Evolutionary conservation across 2,329 filamentous ascomycete species (phyloP), one percentile per base, ranked within the genome.

Genomic region (Hypoxylon sp.): DNA sequence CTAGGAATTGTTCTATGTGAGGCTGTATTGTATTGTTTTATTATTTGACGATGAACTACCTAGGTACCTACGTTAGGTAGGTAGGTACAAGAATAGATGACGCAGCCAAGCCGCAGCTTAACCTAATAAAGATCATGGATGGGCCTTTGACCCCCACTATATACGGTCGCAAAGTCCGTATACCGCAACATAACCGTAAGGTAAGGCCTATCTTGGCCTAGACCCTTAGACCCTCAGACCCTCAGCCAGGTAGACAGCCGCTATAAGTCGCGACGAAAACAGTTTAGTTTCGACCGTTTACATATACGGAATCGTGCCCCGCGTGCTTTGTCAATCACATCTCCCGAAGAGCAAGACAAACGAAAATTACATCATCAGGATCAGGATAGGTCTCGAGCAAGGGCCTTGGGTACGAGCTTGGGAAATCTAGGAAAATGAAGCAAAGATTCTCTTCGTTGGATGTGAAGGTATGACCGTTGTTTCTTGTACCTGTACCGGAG

Each of bases 391-490:
- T 44, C 32, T 46, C 7, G 28, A 15, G 15, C 11, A 39, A 17
- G 28, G 47, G 46, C 41, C 22, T 19, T 28, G 22, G n/a, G n/a
- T n/a, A n/a, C 30, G 22, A 19, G 22, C 15, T 26, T 39, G 6
- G 24, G 13, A 4, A 37, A 41, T 26, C 10, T 54, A 19, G 34
- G 6, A 59, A 64, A 46, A 87, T 87, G 84, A 87, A 87, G 77
- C 84, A 86, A 72, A 80, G 84, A 70, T 86, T 85, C 71, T 87
- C 84, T 28, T 86, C 84, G 47, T 75, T 86, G 49, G 84, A 87
- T 71, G 83, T 86, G 61, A 84, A 85, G 80, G 84, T 85, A 72
- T 20, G 68, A 48, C 11, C 17, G 7, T 13, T 13, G 41, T 47
- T 4, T 22, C 15, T 15, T 47, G 13, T 32, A 30, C 5, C n/a